Base-by-base conservation (phyloP, 1,284 basidiomycete species). In the Cryptococcus deneoformans region DNA sequence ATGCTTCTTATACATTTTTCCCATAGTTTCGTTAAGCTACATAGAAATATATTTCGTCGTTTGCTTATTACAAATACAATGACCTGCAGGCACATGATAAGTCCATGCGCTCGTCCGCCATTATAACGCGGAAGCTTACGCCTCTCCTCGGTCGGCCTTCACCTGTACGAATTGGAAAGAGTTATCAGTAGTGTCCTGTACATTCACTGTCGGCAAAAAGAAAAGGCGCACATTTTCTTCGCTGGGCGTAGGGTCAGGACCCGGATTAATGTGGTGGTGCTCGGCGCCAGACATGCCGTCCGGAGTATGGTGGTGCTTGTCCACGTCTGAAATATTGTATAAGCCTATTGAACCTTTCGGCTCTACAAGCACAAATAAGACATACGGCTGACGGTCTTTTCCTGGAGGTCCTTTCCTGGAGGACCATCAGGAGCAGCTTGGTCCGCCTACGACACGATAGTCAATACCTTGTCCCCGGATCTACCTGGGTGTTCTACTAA, bases 361-460 rank as follows among this genome's bases (percentile, higher is more conserved):
- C 29, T 10, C 16, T n/a, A n/a, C n/a, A n/a, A n/a, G n/a, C n/a
- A n/a, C n/a, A n/a, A n/a, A 20, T 20, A 20, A 20, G 20, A 20
- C 71, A 60, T 50, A 73, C 71, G 71, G 14, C 62, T 45, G 37
- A 73, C 61, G 8, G 74, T 76, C 50, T 57, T 53, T 39, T 71
- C 64, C 60, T 76, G 74, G 43, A 76, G 53, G 12, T 67, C 67
- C 55, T 72, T 69, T 14, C 60, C 58, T 6, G 70, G 70, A n/a
- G 61, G 61, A 9, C 68, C 71, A 5, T 52, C 9, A 16, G 66
- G 65, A 5, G 46, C 63, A 55, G 68, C 57, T 36, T 65, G 67
- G 54, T 74, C 73, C 20, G 72, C 71, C 68, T 71, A 44, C 36
- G 35, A 29, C 43, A 29, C 20, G 44, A 16, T 37, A 16, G 35